Evolutionary conservation across 352 stramenopile genomes (phyloP).

Genomic region (Phytophthora agathidicida): DNA sequence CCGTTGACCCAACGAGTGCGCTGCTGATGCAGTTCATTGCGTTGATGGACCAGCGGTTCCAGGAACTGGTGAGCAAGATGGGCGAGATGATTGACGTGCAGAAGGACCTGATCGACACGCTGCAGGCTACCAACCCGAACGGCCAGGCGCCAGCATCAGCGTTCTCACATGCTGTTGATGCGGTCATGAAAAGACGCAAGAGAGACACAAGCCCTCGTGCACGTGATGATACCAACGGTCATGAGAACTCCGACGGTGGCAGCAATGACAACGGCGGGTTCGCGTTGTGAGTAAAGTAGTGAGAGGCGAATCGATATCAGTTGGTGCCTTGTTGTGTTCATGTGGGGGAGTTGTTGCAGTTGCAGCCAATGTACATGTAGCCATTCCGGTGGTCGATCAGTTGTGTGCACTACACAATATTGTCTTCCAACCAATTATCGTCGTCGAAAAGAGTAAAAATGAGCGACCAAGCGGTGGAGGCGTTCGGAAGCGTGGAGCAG

Average conservation of each 20-base stretch:
- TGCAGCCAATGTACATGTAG: constrained; percentile 1
- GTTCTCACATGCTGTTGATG: constrained; percentile 37
- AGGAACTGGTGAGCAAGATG: constrained; percentile 80
- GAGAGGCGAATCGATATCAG: no score
- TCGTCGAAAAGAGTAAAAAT: constrained; percentile 28
- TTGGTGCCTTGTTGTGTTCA: no score
- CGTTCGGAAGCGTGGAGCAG: constrained; percentile 78
- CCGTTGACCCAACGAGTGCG: constrained; percentile 39
- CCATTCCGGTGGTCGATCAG: background rate
- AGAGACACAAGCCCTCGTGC: constrained; percentile 25
- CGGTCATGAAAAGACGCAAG: constrained; percentile 53
- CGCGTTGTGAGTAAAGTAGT: no score
- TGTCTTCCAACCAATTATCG: constrained; percentile 25
- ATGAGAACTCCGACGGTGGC: background rate
- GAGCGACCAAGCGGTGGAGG: constrained; percentile 69
- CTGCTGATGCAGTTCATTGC: constrained; percentile 62
- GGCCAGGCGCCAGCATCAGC: constrained; percentile 38
- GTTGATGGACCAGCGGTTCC: constrained; percentile 74
- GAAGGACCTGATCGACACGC: constrained; percentile 65
- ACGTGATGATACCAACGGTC: background rate
- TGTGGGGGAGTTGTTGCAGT: no score
- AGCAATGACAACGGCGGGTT: background rate
- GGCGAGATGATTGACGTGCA: constrained; percentile 78
- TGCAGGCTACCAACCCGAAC: constrained; percentile 50
- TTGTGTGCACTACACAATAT: constrained; percentile 21